Evolutionary conservation across 1,139 yeast species (phyloP), one percentile per base, ranked within the genome.

Genomic region (Saccharomyces hybrid): DNA sequence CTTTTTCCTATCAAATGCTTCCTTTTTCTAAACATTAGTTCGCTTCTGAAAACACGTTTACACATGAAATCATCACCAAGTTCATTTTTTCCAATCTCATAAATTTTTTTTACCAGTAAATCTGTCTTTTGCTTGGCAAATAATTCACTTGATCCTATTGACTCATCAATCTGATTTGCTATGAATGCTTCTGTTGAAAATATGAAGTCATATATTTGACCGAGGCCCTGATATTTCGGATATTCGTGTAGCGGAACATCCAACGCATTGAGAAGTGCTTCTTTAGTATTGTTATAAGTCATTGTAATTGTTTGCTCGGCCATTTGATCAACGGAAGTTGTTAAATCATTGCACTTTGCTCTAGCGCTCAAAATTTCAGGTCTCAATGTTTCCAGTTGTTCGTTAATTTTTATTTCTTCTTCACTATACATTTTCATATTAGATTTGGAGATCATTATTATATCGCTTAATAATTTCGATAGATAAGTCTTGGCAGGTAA

Each of bases 401-500:
- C 65, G 16, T 72, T 63, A 57, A 84, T 75, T 16, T 72, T 70
- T 5, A 73, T 71, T 55, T 74, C 77, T 56, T 82, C 86, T 51
- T 73, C 70, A 6, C 70, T 60, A 60, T 82, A 83, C n/a, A 81
- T 75, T 28, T 75, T 72, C 53, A 82, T 78, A 64, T 93, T 93
- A 29, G 81, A 73, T 11, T 75, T 71, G 0, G 96, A 79, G 23
- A 93, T 75, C 1, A 74, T 71, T 55, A 75, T 76, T 51, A 91
- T 68, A 67, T 95, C 99, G 16, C 71, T 70, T 50, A 88, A 77
- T 19, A 91, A 70, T 63, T 91, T 91, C 26, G 77, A 60, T 41
- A 93, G 73, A 64, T 87, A 95, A 25, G 86, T 90, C 67, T 91
- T 90, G 0, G 97, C 98, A 0, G 99, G 99, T 47, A 89, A 79